Conservation (phyloP, 2,329 filamentous ascomycete genomes). For the Paecilomyces dactylethromorphus region DNA sequence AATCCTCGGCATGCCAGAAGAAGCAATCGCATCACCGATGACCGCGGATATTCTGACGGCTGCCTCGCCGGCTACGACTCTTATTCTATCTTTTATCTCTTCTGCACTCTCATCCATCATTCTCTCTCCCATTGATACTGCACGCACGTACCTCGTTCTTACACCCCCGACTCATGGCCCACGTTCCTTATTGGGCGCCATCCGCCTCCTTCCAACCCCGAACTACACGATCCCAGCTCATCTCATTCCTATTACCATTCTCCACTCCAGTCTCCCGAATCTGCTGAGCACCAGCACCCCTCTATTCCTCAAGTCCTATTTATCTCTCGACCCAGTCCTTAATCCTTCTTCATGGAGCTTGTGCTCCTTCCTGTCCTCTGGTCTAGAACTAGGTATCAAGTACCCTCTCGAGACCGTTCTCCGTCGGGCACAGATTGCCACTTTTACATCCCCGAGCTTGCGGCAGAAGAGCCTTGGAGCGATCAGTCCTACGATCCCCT, state of each 20-base stretch:
- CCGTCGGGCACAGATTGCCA: slow-evolving; percentile 75
- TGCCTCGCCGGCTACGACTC: slow-evolving; percentile 72
- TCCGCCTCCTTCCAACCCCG: slow-evolving; percentile 69
- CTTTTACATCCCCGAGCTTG: slow-evolving; percentile 53
- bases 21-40: slow-evolving; percentile 49
- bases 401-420: slow-evolving; percentile 89
- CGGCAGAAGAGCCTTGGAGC: slow-evolving; percentile 23
- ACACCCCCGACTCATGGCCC: slow-evolving; percentile 70
- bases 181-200: slow-evolving; percentile 69
- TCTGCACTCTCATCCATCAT: slow-evolving; percentile 68
- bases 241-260: slow-evolving; percentile 74
- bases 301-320: slow-evolving; percentile 75
- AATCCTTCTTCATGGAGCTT: slow-evolving; percentile 78
- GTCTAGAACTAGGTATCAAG: slow-evolving; percentile 74
- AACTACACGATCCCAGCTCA: slow-evolving; percentile 61
- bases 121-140: slow-evolving; percentile 80
- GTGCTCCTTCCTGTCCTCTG: slow-evolving; percentile 73
- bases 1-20: slow-evolving; percentile 82
- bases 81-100: slow-evolving; percentile 64
- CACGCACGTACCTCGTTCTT: slow-evolving; percentile 79
- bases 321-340: slow-evolving; percentile 73
- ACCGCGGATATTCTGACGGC: slow-evolving; percentile 69
- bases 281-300: slow-evolving; percentile 77
- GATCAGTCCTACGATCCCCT: slow-evolving; percentile 10
- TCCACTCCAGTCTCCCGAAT: slow-evolving; percentile 79